Evolutionary conservation across 495 filamentous ascomycete species (phyloP), one percentile per base, ranked within the genome.

Genomic region (Cladorrhinum samala): DNA sequence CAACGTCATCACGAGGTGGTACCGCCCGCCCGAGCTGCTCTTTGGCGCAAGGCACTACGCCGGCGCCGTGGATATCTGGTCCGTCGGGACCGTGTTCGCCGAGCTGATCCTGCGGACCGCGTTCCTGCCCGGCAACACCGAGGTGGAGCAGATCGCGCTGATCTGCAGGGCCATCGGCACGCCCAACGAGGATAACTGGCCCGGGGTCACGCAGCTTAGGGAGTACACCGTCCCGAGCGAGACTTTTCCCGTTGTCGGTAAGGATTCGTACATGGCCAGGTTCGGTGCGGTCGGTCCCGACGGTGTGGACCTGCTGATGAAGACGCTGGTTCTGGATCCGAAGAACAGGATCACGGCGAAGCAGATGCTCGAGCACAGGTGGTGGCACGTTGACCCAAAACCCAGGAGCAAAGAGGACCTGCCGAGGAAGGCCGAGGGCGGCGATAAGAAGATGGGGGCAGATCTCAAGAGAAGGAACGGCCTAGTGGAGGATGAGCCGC

Each of bases 1-100:
- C 59, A 90, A 92, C 61, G 92, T 97, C 48, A 95, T 97, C 68
- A 99, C 94, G 40, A 82, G 89, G 18, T 99, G 92, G 91, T 97
- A 99, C 71, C 80, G 93, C 13, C 89, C 91, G 3, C 93, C 91
- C 1, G 93, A 99, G 73, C 79, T 99, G 33, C 81, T 97, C 25
- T 95, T 87, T 63, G 88, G 89, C 46, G 90, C 92, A 1, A 79
- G 84, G 46, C 86, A 91, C 69, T 99, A 99, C 71, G 85, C 85
- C 27, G 88, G 87, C 3, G 87, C 83, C 1, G 93, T 97, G 23
- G 94, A 99, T 66, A 74, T 99, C 41, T 99, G 92, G 92, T 91
- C 87, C n/a, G 85, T 94, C 51, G 94, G 88, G 16, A 78, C 85
- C 61, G 91, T 99, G 0, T 91, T 97, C 57, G 92, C 93, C 0